Evolutionary conservation across 1,139 yeast species (phyloP).

Genomic region (Kluyveromyces marxianus): DNA sequence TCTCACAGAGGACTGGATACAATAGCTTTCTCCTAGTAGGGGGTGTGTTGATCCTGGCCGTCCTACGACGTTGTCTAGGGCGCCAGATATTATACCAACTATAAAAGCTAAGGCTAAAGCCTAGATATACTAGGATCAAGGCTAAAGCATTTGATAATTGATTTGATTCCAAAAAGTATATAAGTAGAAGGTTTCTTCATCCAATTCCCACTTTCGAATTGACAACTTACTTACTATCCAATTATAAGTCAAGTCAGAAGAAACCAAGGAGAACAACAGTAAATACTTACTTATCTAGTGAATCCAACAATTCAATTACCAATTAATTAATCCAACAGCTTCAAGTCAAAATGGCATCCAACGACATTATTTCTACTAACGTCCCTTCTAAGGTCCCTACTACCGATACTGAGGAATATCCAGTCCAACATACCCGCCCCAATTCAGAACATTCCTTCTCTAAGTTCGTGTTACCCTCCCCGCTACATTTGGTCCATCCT

Average conservation of each 20-base stretch:
- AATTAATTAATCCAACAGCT: not conserved
- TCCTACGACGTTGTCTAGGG: not conserved
- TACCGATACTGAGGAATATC: not conserved
- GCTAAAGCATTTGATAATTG: not conserved
- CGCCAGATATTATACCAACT: not conserved
- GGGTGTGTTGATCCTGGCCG: not conserved
- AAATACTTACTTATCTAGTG: not conserved
- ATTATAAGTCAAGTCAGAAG: not conserved
- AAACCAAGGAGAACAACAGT: not conserved
- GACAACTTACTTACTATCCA: not conserved
- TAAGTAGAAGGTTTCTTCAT: not conserved
- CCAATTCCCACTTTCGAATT: not conserved
- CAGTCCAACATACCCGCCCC: slow-evolving; percentile 1
- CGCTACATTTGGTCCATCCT: no score
- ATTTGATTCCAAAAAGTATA: not conserved
- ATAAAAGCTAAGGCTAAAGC: not conserved
- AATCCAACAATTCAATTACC: not conserved
- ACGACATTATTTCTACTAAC: not conserved
- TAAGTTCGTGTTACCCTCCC: no score
- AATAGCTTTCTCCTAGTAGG: slow-evolving; percentile 3
- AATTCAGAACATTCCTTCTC: no score
- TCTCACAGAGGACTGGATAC: slow-evolving; percentile 4
- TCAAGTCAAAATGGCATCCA: not conserved
- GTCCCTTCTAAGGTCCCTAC: not conserved
- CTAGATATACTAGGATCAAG: not conserved